phyloP scores from a whole-genome alignment of 768 basidiomycete species.

The Psilocybe tampanensis region DNA sequence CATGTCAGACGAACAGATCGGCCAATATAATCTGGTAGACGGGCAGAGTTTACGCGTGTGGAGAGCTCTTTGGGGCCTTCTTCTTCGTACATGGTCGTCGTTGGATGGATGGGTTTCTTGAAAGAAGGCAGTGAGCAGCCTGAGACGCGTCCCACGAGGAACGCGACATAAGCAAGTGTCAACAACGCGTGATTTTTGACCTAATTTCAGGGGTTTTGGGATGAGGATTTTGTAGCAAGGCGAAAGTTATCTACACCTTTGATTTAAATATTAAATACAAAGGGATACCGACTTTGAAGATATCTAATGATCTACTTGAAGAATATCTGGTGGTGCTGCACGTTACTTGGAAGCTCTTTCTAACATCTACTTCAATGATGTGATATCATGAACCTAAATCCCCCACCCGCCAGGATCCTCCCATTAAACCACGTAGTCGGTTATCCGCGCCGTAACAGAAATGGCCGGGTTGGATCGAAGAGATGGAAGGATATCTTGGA shows the following conservation, averaged over 20 bases:
- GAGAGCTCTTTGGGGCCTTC: slow-evolving; percentile 25
- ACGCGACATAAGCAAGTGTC: slow-evolving; percentile 13
- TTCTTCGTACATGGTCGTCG: slow-evolving; percentile 19
- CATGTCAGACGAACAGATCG: slow-evolving; percentile 63
- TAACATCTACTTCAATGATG: too few species aligned
- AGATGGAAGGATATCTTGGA: background rate
- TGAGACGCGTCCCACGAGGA: background rate
- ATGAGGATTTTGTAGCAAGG: too few species aligned
- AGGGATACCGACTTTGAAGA: too few species aligned
- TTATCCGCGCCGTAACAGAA: background rate
- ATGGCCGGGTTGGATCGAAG: background rate
- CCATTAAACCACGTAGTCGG: background rate
- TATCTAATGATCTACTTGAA: too few species aligned
- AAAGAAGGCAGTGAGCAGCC: slow-evolving; percentile 6
- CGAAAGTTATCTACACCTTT: too few species aligned
- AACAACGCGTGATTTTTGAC: slow-evolving; percentile 13
- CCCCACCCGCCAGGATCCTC: too few species aligned
- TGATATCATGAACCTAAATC: too few species aligned
- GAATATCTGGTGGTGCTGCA: too few species aligned
- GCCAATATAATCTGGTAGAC: slow-evolving; percentile 52
- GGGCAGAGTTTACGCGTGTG: slow-evolving; percentile 65
- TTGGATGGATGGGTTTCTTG: background rate
- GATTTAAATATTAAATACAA: too few species aligned
- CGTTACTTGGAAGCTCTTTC: too few species aligned
- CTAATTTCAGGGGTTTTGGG: background rate